These are phyloP conservation scores for Aspergillus quadrilineatus DNA, from an alignment of 2,329 filamentous ascomycete species.

Conservation along the genomic window DNA sequence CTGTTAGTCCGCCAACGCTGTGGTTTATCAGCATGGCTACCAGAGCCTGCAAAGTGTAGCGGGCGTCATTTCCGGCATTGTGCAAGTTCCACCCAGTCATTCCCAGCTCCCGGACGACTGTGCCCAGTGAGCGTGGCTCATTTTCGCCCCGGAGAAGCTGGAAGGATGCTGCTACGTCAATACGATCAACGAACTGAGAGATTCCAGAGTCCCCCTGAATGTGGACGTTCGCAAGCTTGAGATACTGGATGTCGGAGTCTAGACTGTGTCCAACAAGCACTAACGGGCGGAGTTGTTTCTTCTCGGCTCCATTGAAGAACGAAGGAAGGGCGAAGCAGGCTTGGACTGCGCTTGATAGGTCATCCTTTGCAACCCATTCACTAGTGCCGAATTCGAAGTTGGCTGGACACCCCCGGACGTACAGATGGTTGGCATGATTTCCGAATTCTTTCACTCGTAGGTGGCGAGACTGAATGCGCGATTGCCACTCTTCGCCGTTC, in stretches of 20 bases:
- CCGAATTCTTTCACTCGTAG: constrained; percentile 71
- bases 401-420: constrained; percentile 70
- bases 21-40: constrained; percentile 52
- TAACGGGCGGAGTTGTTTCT: constrained; percentile 60
- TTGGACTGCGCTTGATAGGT: constrained; percentile 50
- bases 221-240: constrained; percentile 65
- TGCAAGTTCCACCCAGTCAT: constrained; percentile 68
- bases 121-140: constrained; percentile 57
- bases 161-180: constrained; percentile 75
- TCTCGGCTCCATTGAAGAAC: constrained; percentile 29
- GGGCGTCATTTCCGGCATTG: constrained; percentile 83
- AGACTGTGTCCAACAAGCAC: constrained; percentile 79
- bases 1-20: neutral
- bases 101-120: constrained; percentile 63
- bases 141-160: constrained; percentile 58
- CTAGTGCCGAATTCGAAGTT: constrained; percentile 69
- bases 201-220: constrained; percentile 15
- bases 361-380: constrained; percentile 52
- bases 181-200: constrained; percentile 54
- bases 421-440: constrained; percentile 65
- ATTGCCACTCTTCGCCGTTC: constrained; percentile 65
- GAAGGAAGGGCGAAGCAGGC: constrained; percentile 60
- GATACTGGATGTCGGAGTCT: constrained; percentile 65
- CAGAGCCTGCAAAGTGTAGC: constrained; percentile 74
- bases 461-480: constrained; percentile 68